These are phyloP conservation scores for Rhizophagus sp. DNA, from an alignment of 192 early-diverging fungal species.

Conservation along the genomic window DNA sequence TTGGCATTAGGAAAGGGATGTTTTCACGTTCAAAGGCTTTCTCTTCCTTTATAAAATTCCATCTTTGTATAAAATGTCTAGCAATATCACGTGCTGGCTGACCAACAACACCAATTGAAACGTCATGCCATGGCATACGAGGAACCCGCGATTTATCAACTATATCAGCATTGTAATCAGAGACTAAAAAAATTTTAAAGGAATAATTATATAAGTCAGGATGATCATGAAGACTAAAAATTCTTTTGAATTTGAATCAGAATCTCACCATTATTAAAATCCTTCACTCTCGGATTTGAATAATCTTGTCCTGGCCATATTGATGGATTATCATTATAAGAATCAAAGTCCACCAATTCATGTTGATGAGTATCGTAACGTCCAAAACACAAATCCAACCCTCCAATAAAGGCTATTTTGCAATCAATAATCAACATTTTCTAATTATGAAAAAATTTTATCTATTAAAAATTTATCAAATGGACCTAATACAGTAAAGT, in stretches of 20 bases:
- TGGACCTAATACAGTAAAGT: too few species aligned
- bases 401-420: slow-evolving; percentile 81
- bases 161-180: slow-evolving; percentile 48
- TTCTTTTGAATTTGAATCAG: background rate
- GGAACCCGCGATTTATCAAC: slow-evolving; percentile 48
- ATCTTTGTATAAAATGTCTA: slow-evolving; percentile 87
- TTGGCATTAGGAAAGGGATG: slow-evolving; percentile 72
- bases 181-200: slow-evolving; percentile 36
- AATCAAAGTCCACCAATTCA: slow-evolving; percentile 69
- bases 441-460: slow-evolving; percentile 29
- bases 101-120: slow-evolving; percentile 75
- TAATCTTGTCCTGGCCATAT: slow-evolving; percentile 76
- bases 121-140: slow-evolving; percentile 93
- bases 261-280: slow-evolving; percentile 53
- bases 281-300: slow-evolving; percentile 82
- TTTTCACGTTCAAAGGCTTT: slow-evolving; percentile 61
- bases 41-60: slow-evolving; percentile 83
- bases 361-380: slow-evolving; percentile 80
- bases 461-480: background rate
- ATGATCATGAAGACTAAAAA: background rate
- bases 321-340: slow-evolving; percentile 37
- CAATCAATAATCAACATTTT: slow-evolving; percentile 83
- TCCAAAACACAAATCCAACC: slow-evolving; percentile 84
- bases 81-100: slow-evolving; percentile 80
- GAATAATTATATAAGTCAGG: background rate